Evolutionary conservation across 176 grass and related monocot genomes (phyloP).

Genomic region (Phragmites australis): DNA sequence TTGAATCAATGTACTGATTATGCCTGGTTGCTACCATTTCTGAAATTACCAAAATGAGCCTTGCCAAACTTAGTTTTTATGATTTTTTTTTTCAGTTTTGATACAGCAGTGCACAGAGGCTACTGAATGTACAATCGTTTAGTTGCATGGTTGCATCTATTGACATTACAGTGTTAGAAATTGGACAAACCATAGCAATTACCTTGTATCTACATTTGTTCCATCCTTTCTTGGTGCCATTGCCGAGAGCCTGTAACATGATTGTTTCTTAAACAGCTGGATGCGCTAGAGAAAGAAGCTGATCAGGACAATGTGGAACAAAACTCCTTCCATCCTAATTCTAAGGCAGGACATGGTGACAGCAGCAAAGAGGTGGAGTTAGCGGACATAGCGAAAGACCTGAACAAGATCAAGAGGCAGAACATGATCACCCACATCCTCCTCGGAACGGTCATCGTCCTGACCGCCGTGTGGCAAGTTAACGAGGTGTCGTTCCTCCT

Average conservation of each 20-base stretch:
- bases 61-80: neutral
- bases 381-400: constrained; percentile 33
- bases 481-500: constrained; percentile 56
- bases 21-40: neutral
- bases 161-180: too few species aligned
- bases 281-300: neutral
- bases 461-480: constrained; percentile 54
- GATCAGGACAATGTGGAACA: neutral
- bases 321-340: neutral
- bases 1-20: neutral
- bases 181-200: neutral
- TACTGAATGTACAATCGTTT: too few species aligned
- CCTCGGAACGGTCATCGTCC: constrained; percentile 41
- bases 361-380: neutral
- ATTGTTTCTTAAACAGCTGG: neutral
- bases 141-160: neutral
- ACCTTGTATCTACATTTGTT: neutral
- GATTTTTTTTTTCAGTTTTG: too few species aligned
- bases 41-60: neutral
- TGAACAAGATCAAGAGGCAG: constrained; percentile 56
- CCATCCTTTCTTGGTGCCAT: neutral
- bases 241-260: neutral
- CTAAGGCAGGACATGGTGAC: neutral
- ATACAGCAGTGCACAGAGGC: too few species aligned
- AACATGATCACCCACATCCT: constrained; percentile 60